A percentile compares a stretch with the other conserved stretches of the same genome.
Evolutionary conservation across 129 eudicot species (phyloP).

Genomic region (Lactuca sativa): DNA sequence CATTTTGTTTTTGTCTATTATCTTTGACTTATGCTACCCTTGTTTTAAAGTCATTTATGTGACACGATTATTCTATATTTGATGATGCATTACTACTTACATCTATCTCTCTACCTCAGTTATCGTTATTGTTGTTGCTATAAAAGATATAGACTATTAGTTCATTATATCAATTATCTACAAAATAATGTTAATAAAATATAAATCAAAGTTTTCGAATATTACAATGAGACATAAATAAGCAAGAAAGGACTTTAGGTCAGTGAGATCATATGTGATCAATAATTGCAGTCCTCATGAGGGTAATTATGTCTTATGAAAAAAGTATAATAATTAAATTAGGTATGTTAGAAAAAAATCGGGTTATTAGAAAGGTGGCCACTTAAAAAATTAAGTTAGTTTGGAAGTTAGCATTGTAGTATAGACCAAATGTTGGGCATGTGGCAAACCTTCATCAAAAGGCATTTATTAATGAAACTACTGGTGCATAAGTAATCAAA

Average conservation of each 20-base stretch:
- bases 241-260: background rate
- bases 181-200: too few relatives aligned
- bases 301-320: conserved; percentile 15
- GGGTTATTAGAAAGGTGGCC: conserved; percentile 20
- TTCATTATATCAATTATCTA: background rate
- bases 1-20: too few relatives aligned
- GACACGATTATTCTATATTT: too few relatives aligned
- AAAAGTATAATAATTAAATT: background rate
- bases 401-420: conserved; percentile 34
- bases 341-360: background rate
- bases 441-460: conserved; percentile 33
- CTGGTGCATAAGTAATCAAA: conserved; percentile 22
- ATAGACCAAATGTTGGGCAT: conserved; percentile 40
- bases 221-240: background rate
- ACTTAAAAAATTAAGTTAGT: conserved; percentile 27
- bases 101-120: too few relatives aligned
- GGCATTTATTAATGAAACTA: conserved; percentile 12
- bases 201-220: background rate
- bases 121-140: background rate
- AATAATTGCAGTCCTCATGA: conserved; percentile 24
- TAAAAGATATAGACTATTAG: background rate
- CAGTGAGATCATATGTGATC: conserved; percentile 18
- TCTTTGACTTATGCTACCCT: too few relatives aligned
- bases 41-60: too few relatives aligned
- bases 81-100: too few relatives aligned